phyloP scores from a whole-genome alignment of 148 eudicot species.

The Amaranthus palmeri region DNA sequence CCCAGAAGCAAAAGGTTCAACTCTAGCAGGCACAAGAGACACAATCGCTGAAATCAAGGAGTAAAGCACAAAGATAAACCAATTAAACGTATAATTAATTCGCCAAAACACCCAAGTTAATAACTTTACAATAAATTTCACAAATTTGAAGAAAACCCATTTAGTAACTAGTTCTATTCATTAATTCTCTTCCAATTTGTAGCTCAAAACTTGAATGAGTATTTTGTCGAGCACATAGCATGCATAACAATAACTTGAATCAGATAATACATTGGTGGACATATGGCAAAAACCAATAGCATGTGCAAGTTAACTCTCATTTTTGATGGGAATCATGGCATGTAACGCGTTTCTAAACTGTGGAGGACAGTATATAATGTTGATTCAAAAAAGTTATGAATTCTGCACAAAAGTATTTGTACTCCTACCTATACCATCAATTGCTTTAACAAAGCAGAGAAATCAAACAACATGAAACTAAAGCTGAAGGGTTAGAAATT shows the following conservation, averaged over 20 bases:
- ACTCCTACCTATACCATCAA: no score
- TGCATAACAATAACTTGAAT: neutral
- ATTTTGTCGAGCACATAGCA: constrained; percentile 23
- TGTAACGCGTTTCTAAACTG: no score
- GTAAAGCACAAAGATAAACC: neutral
- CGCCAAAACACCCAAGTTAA: neutral
- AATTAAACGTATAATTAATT: neutral
- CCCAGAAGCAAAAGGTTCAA: neutral
- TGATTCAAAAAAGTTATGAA: no score
- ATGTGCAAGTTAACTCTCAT: no score
- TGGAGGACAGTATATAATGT: no score
- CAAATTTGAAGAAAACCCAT: constrained; percentile 4
- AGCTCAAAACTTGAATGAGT: constrained; percentile 14
- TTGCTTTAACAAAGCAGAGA: no score
- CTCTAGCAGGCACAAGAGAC: constrained; percentile 1
- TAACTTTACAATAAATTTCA: neutral
- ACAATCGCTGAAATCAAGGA: constrained; percentile 12
- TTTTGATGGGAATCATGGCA: no score
- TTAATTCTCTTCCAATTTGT: neutral
- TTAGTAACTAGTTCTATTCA: neutral
- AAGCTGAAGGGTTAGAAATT: no score
- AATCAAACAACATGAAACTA: no score
- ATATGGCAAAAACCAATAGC: no score
- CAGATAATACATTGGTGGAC: no score
- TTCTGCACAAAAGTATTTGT: no score